Base-by-base conservation (phyloP, 2,329 filamentous ascomycete species). In the Colletotrichum sp. region DNA sequence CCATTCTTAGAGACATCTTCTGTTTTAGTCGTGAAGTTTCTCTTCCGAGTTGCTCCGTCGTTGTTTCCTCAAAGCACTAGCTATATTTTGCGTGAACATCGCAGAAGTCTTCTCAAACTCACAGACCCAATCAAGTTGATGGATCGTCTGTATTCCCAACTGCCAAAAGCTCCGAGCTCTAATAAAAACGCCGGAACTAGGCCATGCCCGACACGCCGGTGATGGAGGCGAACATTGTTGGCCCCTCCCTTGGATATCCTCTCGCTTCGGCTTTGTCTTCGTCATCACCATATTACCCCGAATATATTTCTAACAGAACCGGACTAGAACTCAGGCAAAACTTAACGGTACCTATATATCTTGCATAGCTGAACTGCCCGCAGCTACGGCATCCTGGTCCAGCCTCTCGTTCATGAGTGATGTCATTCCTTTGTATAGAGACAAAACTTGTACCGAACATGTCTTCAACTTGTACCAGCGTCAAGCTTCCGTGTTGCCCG, bases 31-130 rank as follows among this genome's bases (percentile, higher is more conserved):
- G n/a, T 49, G 10, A 21, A 49, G 18, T 49, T 4, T 49, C 8
- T 21, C 9, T n/a, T n/a, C 9, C 5, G 6, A 18, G 16, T 49
- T 49, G 18, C 18, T n/a, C 8, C 36, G 36, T 44, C 16, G 36
- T 18, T 44, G 16, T 44, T 9, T 44, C 16, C 16, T 44, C 8
- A 44, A 10, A 49, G 9, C 39, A 49, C 10, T 5, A 4, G 39
- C 18, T 49, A 49, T 49, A 49, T 49, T 10, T 49, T 49, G 18
- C 44, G 44, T 7, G 44, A 21, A 21, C 3, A 12, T 12, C 44
- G 0, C 9, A 0, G 18, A 44, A 3, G 18, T n/a, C 39, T 6
- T 44, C 39, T 44, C 18, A 10, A n/a, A 0, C 1, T n/a, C 6
- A 2, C 8, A 18, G 5, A 44, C 8, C 39, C 6, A 44, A 44